Percentiles rank a stretch among this genome's conserved stretches.
phyloP scores from a whole-genome alignment of 129 eudicot species.

The Helianthus tuberosus region DNA sequence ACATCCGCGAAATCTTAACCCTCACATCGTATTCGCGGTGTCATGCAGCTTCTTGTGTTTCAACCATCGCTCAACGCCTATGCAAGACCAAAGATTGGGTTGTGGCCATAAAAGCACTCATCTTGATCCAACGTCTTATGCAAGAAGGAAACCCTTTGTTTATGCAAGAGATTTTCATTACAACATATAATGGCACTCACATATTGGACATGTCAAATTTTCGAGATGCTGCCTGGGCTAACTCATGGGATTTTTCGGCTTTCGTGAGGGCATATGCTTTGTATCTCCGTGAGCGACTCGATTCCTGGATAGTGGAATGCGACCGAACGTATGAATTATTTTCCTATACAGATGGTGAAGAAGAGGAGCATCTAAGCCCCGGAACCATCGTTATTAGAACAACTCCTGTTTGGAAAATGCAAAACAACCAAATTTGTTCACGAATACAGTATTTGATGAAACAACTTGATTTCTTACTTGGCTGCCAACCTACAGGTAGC shows the following conservation, averaged over 20 bases:
- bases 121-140: constrained; percentile 71
- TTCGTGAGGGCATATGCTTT: constrained; percentile 62
- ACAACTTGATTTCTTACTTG: constrained; percentile 63
- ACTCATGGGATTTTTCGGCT: constrained; percentile 83
- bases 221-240: constrained; percentile 46
- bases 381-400: constrained; percentile 26
- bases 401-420: constrained; percentile 46
- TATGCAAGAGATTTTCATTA: constrained; percentile 73
- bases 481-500: constrained; percentile 71
- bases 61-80: constrained; percentile 62
- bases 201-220: constrained; percentile 74
- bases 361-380: constrained; percentile 30
- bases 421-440: constrained; percentile 38
- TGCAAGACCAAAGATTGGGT: constrained; percentile 80
- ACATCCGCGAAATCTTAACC: constrained; percentile 61
- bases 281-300: constrained; percentile 70
- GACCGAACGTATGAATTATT: constrained; percentile 37
- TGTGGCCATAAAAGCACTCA: constrained; percentile 70
- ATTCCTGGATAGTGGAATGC: constrained; percentile 63
- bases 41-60: constrained; percentile 53
- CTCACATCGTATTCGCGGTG: constrained; percentile 54
- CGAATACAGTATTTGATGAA: constrained; percentile 49
- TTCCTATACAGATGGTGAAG: constrained; percentile 35
- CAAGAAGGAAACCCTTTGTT: constrained; percentile 59
- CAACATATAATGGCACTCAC: constrained; percentile 59